A percentile compares a stretch with the other conserved stretches of the same genome.
These are phyloP conservation scores for Cyanodermella asteris DNA, from an alignment of 2,329 filamentous ascomycete genomes.

Conservation along the genomic window DNA sequence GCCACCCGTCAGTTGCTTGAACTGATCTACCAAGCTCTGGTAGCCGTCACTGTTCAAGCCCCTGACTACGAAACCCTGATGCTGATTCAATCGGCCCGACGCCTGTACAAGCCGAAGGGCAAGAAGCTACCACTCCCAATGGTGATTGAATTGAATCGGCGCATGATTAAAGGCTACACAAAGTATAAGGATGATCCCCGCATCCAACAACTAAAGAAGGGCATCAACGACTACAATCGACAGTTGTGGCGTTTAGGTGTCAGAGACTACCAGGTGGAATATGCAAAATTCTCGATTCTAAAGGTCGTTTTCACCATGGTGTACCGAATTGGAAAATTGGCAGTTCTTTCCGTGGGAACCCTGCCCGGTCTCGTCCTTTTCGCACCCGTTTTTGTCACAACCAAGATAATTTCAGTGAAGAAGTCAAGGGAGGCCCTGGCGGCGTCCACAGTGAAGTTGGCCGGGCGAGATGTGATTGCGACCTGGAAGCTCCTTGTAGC, in stretches of 20 bases:
- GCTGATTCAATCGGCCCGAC: conserved; percentile 83
- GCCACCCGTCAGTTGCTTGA: conserved; percentile 72
- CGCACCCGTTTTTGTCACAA: conserved; percentile 64
- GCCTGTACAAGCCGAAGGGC: conserved; percentile 82
- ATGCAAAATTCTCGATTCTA: conserved; percentile 60
- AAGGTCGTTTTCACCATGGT: conserved; percentile 56
- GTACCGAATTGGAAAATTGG: conserved; percentile 59
- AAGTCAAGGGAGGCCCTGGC: conserved; percentile 71
- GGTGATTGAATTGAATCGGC: conserved; percentile 82
- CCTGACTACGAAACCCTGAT: conserved; percentile 93
- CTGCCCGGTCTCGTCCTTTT: conserved; percentile 76
- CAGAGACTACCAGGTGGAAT: conserved; percentile 84
- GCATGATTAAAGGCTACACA: conserved; percentile 76
- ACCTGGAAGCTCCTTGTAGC: conserved; percentile 90
- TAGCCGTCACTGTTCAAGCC: conserved; percentile 73
- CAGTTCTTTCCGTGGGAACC: conserved; percentile 55
- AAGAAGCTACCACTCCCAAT: conserved; percentile 83
- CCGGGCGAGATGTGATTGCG: conserved; percentile 73
- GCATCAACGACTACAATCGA: conserved; percentile 68
- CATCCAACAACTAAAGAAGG: conserved; percentile 51
- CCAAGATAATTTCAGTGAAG: conserved; percentile 58
- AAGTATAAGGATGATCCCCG: conserved; percentile 80
- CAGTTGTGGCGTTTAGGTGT: conserved; percentile 69
- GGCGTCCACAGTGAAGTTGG: conserved; percentile 70
- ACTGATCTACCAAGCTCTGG: conserved; percentile 63